phyloP scores from a whole-genome alignment of 2,329 filamentous ascomycete species.

The Pseudogymnoascus sp. region DNA sequence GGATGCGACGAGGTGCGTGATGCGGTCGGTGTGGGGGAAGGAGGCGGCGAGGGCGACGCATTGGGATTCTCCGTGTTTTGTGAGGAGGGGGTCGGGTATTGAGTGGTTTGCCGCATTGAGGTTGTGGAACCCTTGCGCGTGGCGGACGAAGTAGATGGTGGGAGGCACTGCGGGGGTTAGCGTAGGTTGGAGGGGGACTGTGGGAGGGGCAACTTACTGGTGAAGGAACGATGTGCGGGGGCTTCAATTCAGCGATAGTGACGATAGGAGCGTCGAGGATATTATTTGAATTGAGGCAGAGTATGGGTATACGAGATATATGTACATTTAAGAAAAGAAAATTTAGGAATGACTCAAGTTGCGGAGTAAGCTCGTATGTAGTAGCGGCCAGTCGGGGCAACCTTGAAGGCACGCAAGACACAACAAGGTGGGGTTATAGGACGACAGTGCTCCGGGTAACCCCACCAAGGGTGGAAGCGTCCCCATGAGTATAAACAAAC shows the following conservation, averaged over 20 bases:
- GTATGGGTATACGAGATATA: background rate
- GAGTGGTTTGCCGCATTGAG: constrained; percentile 59
- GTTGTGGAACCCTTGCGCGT: constrained; percentile 78
- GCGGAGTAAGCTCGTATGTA: background rate
- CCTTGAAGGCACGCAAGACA: background rate
- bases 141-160: constrained; percentile 60
- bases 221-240: background rate
- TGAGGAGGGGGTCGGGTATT: constrained; percentile 72
- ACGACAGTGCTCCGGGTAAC: constrained; percentile 4
- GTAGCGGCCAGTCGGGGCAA: background rate
- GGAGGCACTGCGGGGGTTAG: constrained; percentile 9
- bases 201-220: background rate
- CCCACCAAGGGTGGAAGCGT: background rate
- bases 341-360: background rate
- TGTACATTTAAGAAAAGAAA: background rate
- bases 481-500: background rate
- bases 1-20: constrained; percentile 68
- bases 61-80: constrained; percentile 66
- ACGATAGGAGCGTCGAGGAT: background rate
- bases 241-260: background rate
- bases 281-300: background rate
- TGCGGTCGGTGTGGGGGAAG: constrained; percentile 57
- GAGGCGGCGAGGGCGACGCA: constrained; percentile 52
- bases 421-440: constrained; percentile 4
- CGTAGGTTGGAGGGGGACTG: background rate